phyloP scores from a whole-genome alignment of 768 basidiomycete species.

The Pisolithus sp. region DNA sequence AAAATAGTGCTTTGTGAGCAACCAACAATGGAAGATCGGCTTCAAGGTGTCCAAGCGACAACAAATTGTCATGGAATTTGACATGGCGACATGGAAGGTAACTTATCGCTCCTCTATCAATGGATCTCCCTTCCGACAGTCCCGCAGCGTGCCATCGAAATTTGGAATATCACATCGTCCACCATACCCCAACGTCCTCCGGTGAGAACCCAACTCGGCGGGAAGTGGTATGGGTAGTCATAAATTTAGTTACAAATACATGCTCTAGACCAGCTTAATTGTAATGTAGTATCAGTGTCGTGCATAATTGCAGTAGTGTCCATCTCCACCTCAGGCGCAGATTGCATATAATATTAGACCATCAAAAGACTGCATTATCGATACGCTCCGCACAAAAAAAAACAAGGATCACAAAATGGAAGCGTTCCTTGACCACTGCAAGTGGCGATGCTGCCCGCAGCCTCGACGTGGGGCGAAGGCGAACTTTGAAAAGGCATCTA shows the following conservation, averaged over 20 bases:
- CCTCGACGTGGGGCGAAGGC: not conserved
- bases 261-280: conserved; percentile 8
- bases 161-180: conserved; percentile 73
- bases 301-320: too few species aligned
- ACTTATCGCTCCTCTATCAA: conserved; percentile 11
- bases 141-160: conserved; percentile 74
- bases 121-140: not conserved
- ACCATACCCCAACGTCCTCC: conserved; percentile 70
- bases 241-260: conserved; percentile 1
- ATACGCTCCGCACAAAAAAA: too few species aligned
- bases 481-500: not conserved
- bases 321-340: too few species aligned
- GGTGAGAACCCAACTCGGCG: conserved; percentile 48
- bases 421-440: not conserved
- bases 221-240: conserved; percentile 65
- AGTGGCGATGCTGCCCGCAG: not conserved
- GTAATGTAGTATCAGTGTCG: conserved; percentile 4
- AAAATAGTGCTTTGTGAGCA: conserved; percentile 54
- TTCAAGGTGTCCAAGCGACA: conserved; percentile 59
- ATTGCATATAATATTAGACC: not conserved
- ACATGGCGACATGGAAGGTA: conserved; percentile 86
- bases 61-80: conserved; percentile 89
- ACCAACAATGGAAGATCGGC: conserved; percentile 59
- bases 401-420: too few species aligned
- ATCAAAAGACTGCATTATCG: too few species aligned